phyloP scores from a whole-genome alignment of 306 rosid species.

The Amphicarpaea edgeworthii region DNA sequence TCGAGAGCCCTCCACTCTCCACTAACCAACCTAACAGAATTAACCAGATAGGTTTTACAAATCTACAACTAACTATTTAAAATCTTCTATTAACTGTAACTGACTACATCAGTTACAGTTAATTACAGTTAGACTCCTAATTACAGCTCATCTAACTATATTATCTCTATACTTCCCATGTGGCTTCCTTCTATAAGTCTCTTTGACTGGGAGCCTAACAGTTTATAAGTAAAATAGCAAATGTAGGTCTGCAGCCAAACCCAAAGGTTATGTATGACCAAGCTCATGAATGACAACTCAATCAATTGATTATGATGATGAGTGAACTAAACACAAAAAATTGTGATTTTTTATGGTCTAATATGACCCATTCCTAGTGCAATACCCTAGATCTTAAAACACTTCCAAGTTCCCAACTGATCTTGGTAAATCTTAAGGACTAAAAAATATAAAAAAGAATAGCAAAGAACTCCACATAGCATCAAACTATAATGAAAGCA shows the following conservation, averaged over 20 bases:
- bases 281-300: constrained; percentile 6
- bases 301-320: constrained; percentile 18
- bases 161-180: too few relatives aligned
- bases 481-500: constrained; percentile 11
- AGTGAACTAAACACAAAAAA: constrained; percentile 3
- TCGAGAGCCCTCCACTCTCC: too few relatives aligned
- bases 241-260: constrained; percentile 4
- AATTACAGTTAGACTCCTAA: too few relatives aligned
- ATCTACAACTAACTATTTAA: too few relatives aligned
- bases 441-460: neutral
- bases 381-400: constrained; percentile 28
- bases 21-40: too few relatives aligned
- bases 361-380: constrained; percentile 21
- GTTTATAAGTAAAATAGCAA: constrained; percentile 11
- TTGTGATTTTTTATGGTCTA: constrained; percentile 11
- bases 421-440: constrained; percentile 20
- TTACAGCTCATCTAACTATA: too few relatives aligned
- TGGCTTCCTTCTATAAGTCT: too few relatives aligned
- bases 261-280: neutral
- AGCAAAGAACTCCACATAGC: neutral
- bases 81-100: too few relatives aligned
- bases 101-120: too few relatives aligned
- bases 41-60: too few relatives aligned
- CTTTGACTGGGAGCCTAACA: too few relatives aligned
- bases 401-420: constrained; percentile 17